These are phyloP conservation scores for Apostasia shenzhenica DNA, from an alignment of 106 monocot genomes.

Conservation along the genomic window DNA sequence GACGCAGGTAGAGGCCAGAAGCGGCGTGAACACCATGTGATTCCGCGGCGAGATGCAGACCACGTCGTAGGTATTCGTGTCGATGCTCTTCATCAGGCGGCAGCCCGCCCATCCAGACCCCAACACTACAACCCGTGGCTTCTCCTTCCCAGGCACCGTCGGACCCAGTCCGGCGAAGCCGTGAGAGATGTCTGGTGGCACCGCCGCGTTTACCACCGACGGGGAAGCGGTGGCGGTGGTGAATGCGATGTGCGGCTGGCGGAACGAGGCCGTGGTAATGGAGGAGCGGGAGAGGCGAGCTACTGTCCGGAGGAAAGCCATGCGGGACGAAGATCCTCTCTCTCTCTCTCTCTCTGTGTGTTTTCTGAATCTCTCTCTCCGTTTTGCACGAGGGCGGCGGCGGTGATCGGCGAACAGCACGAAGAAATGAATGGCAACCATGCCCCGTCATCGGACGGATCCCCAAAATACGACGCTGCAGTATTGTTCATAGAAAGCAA, in stretches of 20 bases:
- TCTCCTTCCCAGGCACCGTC: conserved; percentile 38
- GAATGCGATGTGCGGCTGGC: background rate
- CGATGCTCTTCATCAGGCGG: conserved; percentile 75
- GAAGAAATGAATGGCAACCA: too few relatives aligned
- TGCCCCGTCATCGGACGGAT: too few relatives aligned
- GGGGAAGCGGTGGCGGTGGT: conserved; percentile 3
- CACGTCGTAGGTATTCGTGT: conserved; percentile 66
- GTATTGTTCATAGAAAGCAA: too few relatives aligned
- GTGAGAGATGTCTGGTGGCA: background rate
- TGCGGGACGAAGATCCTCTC: background rate
- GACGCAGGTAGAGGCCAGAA: conserved; percentile 92
- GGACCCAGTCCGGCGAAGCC: conserved; percentile 25
- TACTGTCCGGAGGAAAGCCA: conserved; percentile 24
- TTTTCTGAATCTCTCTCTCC: too few relatives aligned
- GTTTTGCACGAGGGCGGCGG: too few relatives aligned
- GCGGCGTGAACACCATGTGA: conserved; percentile 97
- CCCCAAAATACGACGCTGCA: too few relatives aligned
- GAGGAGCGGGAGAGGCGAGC: conserved; percentile 21
- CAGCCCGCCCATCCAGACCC: conserved; percentile 90
- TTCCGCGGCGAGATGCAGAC: conserved; percentile 90
- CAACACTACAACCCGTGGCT: conserved; percentile 70
- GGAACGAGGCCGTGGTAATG: background rate
- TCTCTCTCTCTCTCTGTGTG: too few relatives aligned
- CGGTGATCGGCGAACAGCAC: too few relatives aligned
- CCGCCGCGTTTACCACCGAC: conserved; percentile 1